Percentiles rank a stretch among this genome's conserved stretches.
Evolutionary conservation across 2,329 filamentous ascomycete species (phyloP).

Genomic region (Fonsecaea monophora): DNA sequence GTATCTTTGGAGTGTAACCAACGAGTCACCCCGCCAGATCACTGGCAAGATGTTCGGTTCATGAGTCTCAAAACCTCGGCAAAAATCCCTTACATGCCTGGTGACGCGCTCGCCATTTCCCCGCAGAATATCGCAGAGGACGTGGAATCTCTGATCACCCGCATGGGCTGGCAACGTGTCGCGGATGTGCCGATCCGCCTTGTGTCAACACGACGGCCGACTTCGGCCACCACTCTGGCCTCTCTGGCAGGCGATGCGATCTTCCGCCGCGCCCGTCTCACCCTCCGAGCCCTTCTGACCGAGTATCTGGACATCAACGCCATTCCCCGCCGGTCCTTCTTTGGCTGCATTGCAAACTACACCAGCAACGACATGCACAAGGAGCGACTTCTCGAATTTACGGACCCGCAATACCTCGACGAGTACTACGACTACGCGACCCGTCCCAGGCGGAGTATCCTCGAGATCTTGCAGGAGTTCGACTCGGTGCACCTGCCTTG

Average conservation of each 20-base stretch:
- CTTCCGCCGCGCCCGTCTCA: slow-evolving; percentile 50
- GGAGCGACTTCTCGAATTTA: slow-evolving; percentile 83
- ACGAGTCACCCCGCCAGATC: slow-evolving; percentile 74
- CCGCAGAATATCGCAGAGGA: slow-evolving; percentile 87
- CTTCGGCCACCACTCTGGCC: slow-evolving; percentile 44
- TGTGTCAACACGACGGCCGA: slow-evolving; percentile 12
- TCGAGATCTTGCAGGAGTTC: slow-evolving; percentile 93
- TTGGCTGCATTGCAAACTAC: slow-evolving; percentile 77
- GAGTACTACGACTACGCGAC: slow-evolving; percentile 97
- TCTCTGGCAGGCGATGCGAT: slow-evolving; percentile 46
- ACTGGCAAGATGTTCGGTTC: slow-evolving; percentile 94
- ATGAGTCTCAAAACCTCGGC: slow-evolving; percentile 64
- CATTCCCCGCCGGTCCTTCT: slow-evolving; percentile 86
- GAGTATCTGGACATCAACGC: slow-evolving; percentile 88
- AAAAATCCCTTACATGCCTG: slow-evolving; percentile 65
- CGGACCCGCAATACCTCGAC: slow-evolving; percentile 77
- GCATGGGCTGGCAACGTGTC: slow-evolving; percentile 78
- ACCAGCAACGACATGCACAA: slow-evolving; percentile 74
- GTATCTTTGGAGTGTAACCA: slow-evolving; percentile 70
- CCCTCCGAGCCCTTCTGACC: slow-evolving; percentile 76
- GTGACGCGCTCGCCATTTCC: slow-evolving; percentile 80
- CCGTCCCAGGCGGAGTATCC: slow-evolving; percentile 83
- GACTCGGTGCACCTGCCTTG: slow-evolving; percentile 81
- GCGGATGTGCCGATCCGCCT: slow-evolving; percentile 69
- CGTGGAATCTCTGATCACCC: slow-evolving; percentile 75